Evolutionary conservation across 441 rosid species (phyloP).

Genomic region (Dalechampia spathulata): DNA sequence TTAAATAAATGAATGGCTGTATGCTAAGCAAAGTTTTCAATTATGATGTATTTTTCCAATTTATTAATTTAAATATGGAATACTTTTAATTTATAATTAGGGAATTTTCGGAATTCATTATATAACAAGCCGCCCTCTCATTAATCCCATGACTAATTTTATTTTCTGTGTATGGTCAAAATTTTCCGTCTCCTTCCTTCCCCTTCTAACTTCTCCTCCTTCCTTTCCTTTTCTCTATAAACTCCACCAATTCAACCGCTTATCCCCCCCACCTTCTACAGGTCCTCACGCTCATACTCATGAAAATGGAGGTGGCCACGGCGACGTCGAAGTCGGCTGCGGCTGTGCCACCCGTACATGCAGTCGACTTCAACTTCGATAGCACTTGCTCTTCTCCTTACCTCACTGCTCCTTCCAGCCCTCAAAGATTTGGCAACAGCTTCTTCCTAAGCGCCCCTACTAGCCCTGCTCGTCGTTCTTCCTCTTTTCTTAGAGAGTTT

Average conservation of each 20-base stretch:
- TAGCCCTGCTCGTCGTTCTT: constrained; percentile 41
- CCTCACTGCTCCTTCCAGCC: constrained; percentile 91
- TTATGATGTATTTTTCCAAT: no score
- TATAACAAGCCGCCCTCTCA: constrained; percentile 45
- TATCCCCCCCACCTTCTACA: background rate
- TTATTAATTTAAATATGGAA: no score
- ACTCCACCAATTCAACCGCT: background rate
- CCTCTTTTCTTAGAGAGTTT: constrained; percentile 11
- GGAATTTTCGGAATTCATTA: no score
- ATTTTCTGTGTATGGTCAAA: no score
- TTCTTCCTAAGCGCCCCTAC: constrained; percentile 57
- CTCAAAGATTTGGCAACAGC: constrained; percentile 60
- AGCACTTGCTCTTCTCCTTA: constrained; percentile 80
- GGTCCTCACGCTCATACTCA: background rate
- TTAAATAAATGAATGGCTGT: no score
- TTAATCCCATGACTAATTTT: constrained; percentile 2
- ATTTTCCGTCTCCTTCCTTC: constrained; percentile 12
- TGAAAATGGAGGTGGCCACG: constrained; percentile 48
- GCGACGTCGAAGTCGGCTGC: constrained; percentile 23
- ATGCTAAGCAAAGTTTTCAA: no score
- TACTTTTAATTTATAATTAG: no score
- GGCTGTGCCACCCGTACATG: no score
- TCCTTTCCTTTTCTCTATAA: background rate
- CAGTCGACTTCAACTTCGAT: constrained; percentile 62
- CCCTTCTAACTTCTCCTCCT: constrained; percentile 15